A percentile compares a stretch with the other conserved stretches of the same genome.
Evolutionary conservation across 73 alveolate genomes (phyloP).

Genomic region (Loxodes magnus): DNA sequence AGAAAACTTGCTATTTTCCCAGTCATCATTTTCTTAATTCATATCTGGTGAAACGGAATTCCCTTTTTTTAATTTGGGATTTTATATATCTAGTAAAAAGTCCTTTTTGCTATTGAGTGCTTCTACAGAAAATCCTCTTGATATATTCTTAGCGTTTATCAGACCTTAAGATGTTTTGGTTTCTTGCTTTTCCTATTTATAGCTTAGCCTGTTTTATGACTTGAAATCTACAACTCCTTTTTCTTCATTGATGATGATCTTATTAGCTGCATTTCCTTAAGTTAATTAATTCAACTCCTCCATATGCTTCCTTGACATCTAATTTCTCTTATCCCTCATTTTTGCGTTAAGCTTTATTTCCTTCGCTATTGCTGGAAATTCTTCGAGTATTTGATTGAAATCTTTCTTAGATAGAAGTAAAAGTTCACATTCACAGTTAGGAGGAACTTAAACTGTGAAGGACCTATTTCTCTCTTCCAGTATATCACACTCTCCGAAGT

Average conservation of each 20-base stretch:
- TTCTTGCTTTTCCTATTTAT: not conserved
- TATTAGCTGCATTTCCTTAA: not conserved
- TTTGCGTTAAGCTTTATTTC: conserved; percentile 1
- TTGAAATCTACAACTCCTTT: not conserved
- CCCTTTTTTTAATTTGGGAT: too few species aligned
- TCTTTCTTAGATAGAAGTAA: conserved; percentile 8
- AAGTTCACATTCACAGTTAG: conserved; percentile 7
- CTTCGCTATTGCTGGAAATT: conserved; percentile 11
- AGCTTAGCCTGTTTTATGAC: not conserved
- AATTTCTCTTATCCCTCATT: not conserved
- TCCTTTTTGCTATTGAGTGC: too few species aligned
- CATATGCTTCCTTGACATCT: conserved; percentile 3
- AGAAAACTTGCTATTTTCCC: not conserved
- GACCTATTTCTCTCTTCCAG: conserved; percentile 6
- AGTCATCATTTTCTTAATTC: not conserved
- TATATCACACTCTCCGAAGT: conserved; percentile 17
- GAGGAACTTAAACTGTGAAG: conserved; percentile 14
- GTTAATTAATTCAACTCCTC: not conserved
- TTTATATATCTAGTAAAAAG: too few species aligned
- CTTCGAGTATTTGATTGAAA: conserved; percentile 9
- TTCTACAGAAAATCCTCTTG: not conserved
- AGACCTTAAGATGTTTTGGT: conserved; percentile 3
- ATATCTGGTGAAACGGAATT: too few species aligned
- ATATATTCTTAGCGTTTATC: not conserved
- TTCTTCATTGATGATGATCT: not conserved